These are phyloP conservation scores for Escovopsis sp. DNA, from an alignment of 2,329 filamentous ascomycete genomes.

Conservation along the genomic window DNA sequence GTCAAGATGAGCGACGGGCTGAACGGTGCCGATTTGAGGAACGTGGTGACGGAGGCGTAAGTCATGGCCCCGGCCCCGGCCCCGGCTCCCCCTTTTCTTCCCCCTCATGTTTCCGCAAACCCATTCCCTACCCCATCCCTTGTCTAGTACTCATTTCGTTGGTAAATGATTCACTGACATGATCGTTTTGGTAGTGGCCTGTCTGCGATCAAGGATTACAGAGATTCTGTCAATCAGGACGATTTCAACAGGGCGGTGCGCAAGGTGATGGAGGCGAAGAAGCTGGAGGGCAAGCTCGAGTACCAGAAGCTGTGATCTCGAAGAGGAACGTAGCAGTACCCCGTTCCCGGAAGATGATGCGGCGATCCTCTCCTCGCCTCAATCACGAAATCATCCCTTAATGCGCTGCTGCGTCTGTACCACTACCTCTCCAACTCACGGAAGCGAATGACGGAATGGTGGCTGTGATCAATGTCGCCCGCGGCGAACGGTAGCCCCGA, in stretches of 20 bases:
- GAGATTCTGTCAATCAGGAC: constrained; percentile 91
- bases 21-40: constrained; percentile 92
- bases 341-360: no score
- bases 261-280: constrained; percentile 96
- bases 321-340: not conserved
- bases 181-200: constrained; percentile 52
- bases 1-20: constrained; percentile 99
- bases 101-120: no score
- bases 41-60: constrained; percentile 96
- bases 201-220: constrained; percentile 96
- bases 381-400: no score
- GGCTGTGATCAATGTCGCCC: no score
- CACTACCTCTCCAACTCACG: no score
- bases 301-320: constrained; percentile 72
- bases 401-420: no score
- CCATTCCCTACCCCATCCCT: no score
- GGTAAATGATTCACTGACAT: not conserved
- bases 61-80: no score
- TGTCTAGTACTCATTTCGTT: not conserved
- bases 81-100: constrained; percentile 9
- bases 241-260: constrained; percentile 99
- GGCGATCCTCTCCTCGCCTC: no score
- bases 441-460: no score
- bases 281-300: constrained; percentile 93
- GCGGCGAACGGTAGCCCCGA: no score